These are phyloP conservation scores for Buxus sempervirens DNA, from an alignment of 164 flowering plant genomes.

Conservation along the genomic window DNA sequence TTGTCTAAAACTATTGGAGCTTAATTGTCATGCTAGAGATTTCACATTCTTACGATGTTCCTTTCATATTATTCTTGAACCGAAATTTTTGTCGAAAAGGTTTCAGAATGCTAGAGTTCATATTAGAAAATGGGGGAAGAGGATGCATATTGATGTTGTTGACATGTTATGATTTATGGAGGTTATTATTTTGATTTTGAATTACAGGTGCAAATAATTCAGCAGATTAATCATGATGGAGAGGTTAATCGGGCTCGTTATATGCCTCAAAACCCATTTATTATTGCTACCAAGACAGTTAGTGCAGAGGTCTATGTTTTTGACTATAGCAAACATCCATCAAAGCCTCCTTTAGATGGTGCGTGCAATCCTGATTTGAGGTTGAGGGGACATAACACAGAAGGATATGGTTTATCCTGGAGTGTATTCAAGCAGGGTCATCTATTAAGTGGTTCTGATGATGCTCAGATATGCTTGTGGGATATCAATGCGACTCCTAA, in stretches of 20 bases:
- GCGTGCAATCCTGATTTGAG: conserved; percentile 87
- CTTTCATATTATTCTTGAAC: no score
- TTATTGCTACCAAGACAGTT: conserved; percentile 93
- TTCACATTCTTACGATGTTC: no score
- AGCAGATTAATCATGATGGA: conserved; percentile 92
- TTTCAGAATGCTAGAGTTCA: neutral
- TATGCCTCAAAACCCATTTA: conserved; percentile 90
- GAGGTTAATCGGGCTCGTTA: conserved; percentile 97
- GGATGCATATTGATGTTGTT: neutral
- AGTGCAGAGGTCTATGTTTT: conserved; percentile 93
- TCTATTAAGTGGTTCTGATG: conserved; percentile 94
- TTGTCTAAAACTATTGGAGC: no score
- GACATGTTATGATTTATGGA: neutral
- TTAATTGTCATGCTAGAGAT: no score
- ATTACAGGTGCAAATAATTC: conserved; percentile 87
- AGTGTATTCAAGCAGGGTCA: conserved; percentile 84
- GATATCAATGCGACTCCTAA: conserved; percentile 81
- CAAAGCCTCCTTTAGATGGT: conserved; percentile 81
- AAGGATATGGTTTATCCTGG: conserved; percentile 98
- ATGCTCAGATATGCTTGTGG: conserved; percentile 98
- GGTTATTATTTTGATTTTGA: neutral
- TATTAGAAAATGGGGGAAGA: neutral
- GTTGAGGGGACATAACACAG: conserved; percentile 87
- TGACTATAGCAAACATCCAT: conserved; percentile 90
- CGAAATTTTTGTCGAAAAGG: neutral